Conservation (phyloP, 192 early-diverging fungal genomes). For the Coemansia sp. region DNA sequence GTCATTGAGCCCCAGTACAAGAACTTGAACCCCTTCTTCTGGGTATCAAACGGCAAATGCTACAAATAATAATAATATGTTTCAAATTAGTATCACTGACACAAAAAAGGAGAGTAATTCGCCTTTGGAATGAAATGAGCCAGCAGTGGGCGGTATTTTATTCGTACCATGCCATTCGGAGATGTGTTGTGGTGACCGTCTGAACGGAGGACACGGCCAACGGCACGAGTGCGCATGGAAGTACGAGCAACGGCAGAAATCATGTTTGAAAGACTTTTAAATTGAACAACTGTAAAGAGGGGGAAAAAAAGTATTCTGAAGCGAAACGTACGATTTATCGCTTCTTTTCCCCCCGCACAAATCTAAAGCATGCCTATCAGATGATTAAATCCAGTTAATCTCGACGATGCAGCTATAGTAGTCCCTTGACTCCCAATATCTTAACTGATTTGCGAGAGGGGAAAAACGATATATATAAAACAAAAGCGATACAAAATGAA, state of each 20-base stretch:
- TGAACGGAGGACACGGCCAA: constrained; percentile 36
- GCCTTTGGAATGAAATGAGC: not conserved
- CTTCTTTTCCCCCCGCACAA: constrained; percentile 1
- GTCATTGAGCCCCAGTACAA: constrained; percentile 53
- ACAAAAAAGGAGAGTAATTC: constrained; percentile 8
- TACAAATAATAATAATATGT: constrained; percentile 20
- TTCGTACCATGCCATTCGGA: constrained; percentile 56
- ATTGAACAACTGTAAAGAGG: constrained; percentile 18
- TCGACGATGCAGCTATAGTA: too few relatives aligned
- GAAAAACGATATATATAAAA: constrained; percentile 5
- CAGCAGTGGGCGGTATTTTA: not conserved
- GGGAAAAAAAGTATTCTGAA: constrained; percentile 2
- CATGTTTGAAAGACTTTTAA: constrained; percentile 22
- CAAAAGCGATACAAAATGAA: not conserved
- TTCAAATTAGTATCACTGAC: not conserved
- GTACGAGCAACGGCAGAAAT: constrained; percentile 52
- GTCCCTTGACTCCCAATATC: too few relatives aligned
- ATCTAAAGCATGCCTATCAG: not conserved
- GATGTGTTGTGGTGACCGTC: constrained; percentile 40
- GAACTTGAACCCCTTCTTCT: constrained; percentile 55
- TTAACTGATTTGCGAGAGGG: too few relatives aligned
- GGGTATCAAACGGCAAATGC: constrained; percentile 53
- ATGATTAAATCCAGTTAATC: not conserved
- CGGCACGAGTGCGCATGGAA: constrained; percentile 53
- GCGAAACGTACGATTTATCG: constrained; percentile 1